Conservation (phyloP, 2,329 filamentous ascomycete species). For the Plectosphaerella cucumerina region DNA sequence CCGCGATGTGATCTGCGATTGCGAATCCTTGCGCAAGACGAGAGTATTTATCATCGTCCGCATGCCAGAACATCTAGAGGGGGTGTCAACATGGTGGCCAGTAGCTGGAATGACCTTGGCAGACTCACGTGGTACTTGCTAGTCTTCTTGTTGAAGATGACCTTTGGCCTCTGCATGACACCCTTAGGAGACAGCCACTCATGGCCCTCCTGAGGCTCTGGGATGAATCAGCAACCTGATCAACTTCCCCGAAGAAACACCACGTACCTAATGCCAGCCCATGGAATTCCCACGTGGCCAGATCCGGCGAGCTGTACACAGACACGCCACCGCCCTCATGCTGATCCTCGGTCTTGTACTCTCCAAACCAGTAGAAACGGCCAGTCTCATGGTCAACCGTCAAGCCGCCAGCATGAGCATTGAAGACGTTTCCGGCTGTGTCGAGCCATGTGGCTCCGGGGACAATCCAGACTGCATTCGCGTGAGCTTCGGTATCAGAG, state of each 20-base stretch:
- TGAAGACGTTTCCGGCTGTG: conserved; percentile 53
- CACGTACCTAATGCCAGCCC: conserved; percentile 48
- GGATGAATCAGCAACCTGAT: neutral
- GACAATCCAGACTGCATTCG: conserved; percentile 43
- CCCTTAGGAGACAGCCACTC: conserved; percentile 48
- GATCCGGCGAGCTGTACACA: conserved; percentile 56
- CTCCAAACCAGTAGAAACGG: conserved; percentile 57
- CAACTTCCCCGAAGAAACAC: too few relatives aligned
- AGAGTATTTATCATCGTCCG: conserved; percentile 53
- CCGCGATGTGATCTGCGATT: conserved; percentile 42
- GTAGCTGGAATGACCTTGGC: too few relatives aligned
- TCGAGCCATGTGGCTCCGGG: conserved; percentile 57
- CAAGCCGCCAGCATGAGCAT: conserved; percentile 56
- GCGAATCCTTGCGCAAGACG: conserved; percentile 52
- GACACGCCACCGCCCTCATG: conserved; percentile 55
- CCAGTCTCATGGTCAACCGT: conserved; percentile 44
- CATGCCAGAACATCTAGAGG: conserved; percentile 53
- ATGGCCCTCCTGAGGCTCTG: conserved; percentile 48
- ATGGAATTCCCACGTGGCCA: conserved; percentile 53
- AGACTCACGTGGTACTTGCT: conserved; percentile 49
- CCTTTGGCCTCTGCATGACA: conserved; percentile 60
- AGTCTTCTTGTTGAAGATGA: conserved; percentile 50
- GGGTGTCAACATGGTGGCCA: neutral
- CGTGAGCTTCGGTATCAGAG: neutral
- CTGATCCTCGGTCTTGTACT: conserved; percentile 54